These are phyloP conservation scores for Logfia minima DNA, from an alignment of 129 eudicot genomes.

Conservation along the genomic window DNA sequence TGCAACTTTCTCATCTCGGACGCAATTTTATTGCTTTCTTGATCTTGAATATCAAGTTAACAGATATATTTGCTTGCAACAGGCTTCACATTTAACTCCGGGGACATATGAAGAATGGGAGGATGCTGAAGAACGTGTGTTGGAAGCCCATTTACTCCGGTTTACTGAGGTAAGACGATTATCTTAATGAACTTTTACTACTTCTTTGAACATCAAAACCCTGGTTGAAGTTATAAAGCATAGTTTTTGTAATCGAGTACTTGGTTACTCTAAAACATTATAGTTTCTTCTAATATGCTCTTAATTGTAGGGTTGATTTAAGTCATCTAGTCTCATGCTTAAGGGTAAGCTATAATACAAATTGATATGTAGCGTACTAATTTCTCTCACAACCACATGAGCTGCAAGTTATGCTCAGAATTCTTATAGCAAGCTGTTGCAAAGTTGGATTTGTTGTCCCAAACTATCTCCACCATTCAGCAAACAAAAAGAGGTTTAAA, in stretches of 20 bases:
- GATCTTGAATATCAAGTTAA: neutral
- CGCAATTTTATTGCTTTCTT: neutral
- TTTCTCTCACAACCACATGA: too few relatives aligned
- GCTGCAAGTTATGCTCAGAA: too few relatives aligned
- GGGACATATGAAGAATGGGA: neutral
- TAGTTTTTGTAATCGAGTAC: neutral
- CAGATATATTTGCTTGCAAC: neutral
- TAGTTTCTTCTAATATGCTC: neutral
- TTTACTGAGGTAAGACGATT: constrained; percentile 3
- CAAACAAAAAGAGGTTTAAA: too few relatives aligned
- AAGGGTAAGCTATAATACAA: neutral
- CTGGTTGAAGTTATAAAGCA: too few relatives aligned
- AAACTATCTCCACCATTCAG: too few relatives aligned
- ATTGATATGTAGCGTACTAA: neutral
- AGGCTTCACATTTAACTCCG: neutral
- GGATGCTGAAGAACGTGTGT: neutral
- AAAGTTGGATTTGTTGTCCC: too few relatives aligned
- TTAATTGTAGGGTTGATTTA: neutral
- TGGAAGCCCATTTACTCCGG: neutral
- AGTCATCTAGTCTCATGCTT: neutral
- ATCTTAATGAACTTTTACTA: neutral
- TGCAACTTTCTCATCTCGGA: constrained; percentile 1
- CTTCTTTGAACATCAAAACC: too few relatives aligned
- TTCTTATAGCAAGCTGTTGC: neutral
- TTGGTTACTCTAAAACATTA: neutral